Evolutionary conservation across 2,329 filamentous ascomycete species (phyloP).

Genomic region (Trichoderma gracile): DNA sequence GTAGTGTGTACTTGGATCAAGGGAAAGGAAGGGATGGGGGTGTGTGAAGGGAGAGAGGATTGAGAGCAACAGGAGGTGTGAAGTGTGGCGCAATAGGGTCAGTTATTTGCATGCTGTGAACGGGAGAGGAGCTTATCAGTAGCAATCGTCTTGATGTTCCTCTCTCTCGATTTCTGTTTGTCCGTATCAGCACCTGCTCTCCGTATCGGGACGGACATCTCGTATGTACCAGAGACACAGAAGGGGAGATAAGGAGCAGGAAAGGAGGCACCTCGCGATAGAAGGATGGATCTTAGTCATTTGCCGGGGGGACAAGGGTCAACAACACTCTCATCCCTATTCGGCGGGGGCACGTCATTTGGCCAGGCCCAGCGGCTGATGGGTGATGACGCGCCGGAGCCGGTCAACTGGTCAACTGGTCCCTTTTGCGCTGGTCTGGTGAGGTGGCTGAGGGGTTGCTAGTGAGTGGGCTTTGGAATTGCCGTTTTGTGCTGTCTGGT

Average conservation of each 20-base stretch:
- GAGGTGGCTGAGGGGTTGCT: conserved; percentile 18
- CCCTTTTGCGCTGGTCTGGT: conserved; percentile 1
- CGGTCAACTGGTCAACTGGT: not conserved
- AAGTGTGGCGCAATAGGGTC: conserved; percentile 21
- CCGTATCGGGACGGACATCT: not conserved
- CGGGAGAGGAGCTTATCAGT: conserved; percentile 12
- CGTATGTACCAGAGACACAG: no score
- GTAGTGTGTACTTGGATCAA: no score
- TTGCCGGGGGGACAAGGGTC: not conserved
- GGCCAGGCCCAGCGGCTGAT: conserved; percentile 11
- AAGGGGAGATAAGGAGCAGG: not conserved
- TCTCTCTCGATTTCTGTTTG: no score
- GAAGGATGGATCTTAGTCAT: conserved; percentile 1
- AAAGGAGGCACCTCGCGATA: conserved; percentile 7
- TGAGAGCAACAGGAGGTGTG: not conserved
- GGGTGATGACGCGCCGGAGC: conserved; percentile 26
- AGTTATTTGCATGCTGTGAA: conserved; percentile 16
- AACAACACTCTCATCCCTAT: not conserved
- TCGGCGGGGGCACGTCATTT: conserved; percentile 24
- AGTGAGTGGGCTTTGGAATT: not conserved
- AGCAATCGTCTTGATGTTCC: no score
- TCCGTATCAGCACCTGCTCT: not conserved
- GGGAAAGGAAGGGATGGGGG: not conserved
- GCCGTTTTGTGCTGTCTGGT: not conserved
- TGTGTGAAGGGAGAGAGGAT: conserved; percentile 7